Base-by-base conservation (phyloP, 1,284 basidiomycete genomes). In the Ustilago curta region DNA sequence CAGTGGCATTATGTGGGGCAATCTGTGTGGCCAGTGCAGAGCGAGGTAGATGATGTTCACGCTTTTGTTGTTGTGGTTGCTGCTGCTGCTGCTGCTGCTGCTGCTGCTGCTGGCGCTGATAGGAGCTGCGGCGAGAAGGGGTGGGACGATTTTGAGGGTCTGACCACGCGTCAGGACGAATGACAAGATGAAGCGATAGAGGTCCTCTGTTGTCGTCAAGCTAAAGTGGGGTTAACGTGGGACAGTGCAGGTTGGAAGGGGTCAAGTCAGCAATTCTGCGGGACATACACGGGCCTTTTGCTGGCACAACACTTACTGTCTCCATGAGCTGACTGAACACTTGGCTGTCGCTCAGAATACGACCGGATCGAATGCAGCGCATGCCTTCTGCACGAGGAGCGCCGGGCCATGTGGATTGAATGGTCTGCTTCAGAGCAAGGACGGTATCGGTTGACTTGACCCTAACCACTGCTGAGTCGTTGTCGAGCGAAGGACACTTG, bases 101-200 rank as follows among this genome's bases (percentile, higher is more conserved):
- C 19, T 70, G 60, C 40, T 59, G 57, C n/a, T 65, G 60, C 52
- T 72, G 70, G 44, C 60, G 64, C 32, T 59, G 47, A 47, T 70
- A 74, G 55, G 70, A 70, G 68, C 67, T 62, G 47, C 75, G 64
- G 16, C 70, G 55, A 2, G 66, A 70, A 37, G 73, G 64, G 1
- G 73, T 76, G 60, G 73, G 73, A 29, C 73, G 57, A 31, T 71
- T 71, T 32, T 71, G 68, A 53, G 73, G 73, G 59, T 76, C 73
- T 39, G 67, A 62, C 81, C 81, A 83, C 39, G 80, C 81, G 21
- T 77, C 80, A 18, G 82, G 82, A 2, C 73, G 79, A 43, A 83
- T 80, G 52, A 80, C 80, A 4, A 81, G 64, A 62, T 83, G 82
- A 56, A 83, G 64, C 16, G 78, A 66, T 8, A 77, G 47, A 12